These are phyloP conservation scores for Ceriops tagal DNA, from an alignment of 345 rosid species.

Conservation along the genomic window DNA sequence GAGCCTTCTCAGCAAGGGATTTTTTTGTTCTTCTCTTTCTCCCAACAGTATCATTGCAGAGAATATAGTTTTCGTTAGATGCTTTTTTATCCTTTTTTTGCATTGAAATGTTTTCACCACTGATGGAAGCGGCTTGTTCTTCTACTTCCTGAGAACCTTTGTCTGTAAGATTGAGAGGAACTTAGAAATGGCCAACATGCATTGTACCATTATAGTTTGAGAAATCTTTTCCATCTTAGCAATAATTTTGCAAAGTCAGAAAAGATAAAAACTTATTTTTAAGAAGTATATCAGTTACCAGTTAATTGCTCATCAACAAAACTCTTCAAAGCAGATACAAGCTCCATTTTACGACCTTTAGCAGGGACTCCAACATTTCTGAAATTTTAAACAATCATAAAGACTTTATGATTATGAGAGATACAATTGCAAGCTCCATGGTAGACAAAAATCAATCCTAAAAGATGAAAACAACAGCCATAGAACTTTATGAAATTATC, in stretches of 20 bases:
- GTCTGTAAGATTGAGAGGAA: constrained; percentile 32
- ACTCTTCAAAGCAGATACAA: constrained; percentile 58
- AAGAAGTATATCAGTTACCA: constrained; percentile 35
- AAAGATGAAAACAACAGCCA: background rate
- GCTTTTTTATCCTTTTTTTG: constrained; percentile 24
- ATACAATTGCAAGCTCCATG: background rate
- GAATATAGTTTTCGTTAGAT: constrained; percentile 25
- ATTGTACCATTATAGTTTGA: background rate
- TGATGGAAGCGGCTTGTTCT: constrained; percentile 24
- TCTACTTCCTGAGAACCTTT: constrained; percentile 32
- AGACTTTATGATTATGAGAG: background rate
- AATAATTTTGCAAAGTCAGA: background rate
- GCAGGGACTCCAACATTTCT: constrained; percentile 74
- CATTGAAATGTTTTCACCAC: constrained; percentile 24
- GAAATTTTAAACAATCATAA: constrained; percentile 3
- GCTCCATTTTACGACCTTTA: constrained; percentile 70
- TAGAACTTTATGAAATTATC: background rate
- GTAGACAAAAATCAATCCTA: background rate
- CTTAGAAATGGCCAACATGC: constrained; percentile 13
- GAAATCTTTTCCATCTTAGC: background rate
- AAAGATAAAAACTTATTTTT: constrained; percentile 7
- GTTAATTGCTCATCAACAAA: constrained; percentile 39
- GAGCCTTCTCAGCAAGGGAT: constrained; percentile 26
- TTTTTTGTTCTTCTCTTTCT: constrained; percentile 41
- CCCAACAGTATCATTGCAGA: constrained; percentile 21